Conservation (phyloP, 2,329 filamentous ascomycete species). For the Xylaria sp. region DNA sequence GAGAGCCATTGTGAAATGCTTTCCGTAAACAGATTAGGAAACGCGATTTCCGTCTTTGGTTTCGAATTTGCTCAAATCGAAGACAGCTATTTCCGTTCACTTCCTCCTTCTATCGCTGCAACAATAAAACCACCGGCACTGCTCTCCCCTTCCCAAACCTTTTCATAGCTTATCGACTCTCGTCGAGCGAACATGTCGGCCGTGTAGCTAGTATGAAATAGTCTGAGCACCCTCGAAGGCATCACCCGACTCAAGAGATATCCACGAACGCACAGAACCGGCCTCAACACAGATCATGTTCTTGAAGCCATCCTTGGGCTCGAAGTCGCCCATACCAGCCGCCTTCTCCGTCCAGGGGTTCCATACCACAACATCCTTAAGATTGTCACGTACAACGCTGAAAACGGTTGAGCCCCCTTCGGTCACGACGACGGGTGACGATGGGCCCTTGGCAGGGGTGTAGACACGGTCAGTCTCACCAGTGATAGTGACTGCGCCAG, state of each 20-base stretch:
- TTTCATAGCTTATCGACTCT: conserved; percentile 27
- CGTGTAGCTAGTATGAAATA: conserved; percentile 51
- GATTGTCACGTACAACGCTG: conserved; percentile 82
- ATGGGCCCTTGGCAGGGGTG: conserved; percentile 71
- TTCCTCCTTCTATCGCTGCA: neutral
- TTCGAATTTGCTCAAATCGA: neutral
- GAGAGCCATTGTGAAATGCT: conserved; percentile 14
- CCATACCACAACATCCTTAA: conserved; percentile 93
- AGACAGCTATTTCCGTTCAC: neutral
- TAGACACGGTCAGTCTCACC: conserved; percentile 91
- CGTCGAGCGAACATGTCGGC: neutral
- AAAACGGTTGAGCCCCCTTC: conserved; percentile 73
- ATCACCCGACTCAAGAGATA: conserved; percentile 82
- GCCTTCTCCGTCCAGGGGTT: conserved; percentile 95
- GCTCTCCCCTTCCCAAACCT: neutral
- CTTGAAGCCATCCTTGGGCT: conserved; percentile 88
- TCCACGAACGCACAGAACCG: conserved; percentile 83
- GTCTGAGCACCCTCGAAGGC: conserved; percentile 71
- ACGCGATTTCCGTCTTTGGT: conserved; percentile 1
- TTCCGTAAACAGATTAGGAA: conserved; percentile 4
- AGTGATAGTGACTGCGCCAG: conserved; percentile 72
- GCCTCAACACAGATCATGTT: conserved; percentile 96
- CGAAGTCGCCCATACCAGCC: conserved; percentile 84
- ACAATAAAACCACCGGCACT: neutral
- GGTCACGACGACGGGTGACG: conserved; percentile 66